Evolutionary conservation across 2,329 filamentous ascomycete genomes (phyloP).

Genomic region (Thielaviopsis musarum): DNA sequence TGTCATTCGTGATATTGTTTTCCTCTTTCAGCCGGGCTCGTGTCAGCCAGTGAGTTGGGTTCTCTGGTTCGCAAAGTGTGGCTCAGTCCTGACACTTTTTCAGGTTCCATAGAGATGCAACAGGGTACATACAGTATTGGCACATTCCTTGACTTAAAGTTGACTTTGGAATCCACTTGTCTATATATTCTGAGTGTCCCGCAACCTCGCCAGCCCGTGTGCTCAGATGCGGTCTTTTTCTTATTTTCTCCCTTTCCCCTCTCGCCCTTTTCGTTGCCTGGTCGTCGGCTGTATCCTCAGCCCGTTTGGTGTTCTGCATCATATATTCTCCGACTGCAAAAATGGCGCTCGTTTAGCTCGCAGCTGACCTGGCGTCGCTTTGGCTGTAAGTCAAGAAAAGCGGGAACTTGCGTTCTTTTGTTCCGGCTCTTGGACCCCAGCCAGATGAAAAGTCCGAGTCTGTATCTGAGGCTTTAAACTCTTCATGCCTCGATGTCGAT

Average conservation of each 20-base stretch:
- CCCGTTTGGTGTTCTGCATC: background rate
- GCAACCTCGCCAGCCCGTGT: background rate
- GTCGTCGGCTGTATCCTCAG: background rate
- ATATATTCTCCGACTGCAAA: background rate
- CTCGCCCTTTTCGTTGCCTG: no score
- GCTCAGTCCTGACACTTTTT: background rate
- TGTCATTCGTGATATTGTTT: background rate
- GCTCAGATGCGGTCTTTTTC: background rate
- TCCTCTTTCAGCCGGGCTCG: background rate
- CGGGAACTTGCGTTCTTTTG: background rate
- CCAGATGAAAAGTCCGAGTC: background rate
- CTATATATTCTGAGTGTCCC: background rate
- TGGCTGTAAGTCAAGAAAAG: background rate
- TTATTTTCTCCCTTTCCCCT: background rate
- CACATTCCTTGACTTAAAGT: background rate
- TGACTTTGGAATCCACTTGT: background rate
- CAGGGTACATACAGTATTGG: background rate
- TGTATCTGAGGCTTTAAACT: background rate
- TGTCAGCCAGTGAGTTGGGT: background rate
- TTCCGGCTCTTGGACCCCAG: no score
- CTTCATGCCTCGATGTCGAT: background rate
- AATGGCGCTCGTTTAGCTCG: background rate
- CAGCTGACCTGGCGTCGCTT: background rate
- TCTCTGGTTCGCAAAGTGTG: background rate
- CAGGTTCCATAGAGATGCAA: background rate